Evolutionary conservation across 2,329 filamentous ascomycete genomes (phyloP).

Genomic region (Monosporascus sp.): DNA sequence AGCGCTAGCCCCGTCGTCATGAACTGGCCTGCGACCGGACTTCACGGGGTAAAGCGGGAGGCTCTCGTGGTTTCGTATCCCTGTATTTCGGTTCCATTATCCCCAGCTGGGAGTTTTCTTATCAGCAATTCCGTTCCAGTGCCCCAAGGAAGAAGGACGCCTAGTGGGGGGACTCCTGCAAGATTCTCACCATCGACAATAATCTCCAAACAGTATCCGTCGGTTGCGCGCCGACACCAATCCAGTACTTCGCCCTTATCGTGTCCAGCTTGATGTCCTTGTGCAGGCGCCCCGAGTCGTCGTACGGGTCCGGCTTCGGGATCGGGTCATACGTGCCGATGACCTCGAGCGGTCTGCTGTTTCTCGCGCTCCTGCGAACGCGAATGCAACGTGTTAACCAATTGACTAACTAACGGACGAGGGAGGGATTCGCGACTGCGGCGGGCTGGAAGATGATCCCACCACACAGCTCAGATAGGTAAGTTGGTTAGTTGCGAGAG

Average conservation of each 20-base stretch:
- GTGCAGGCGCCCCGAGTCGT: slow-evolving; percentile 61
- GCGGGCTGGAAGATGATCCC: no score
- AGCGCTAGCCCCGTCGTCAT: no score
- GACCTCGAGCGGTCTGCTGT: slow-evolving; percentile 88
- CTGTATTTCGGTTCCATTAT: slow-evolving; percentile 34
- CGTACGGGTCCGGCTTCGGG: slow-evolving; percentile 58
- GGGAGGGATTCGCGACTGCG: no score
- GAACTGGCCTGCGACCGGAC: no score
- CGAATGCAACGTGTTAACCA: neutral
- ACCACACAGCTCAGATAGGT: neutral
- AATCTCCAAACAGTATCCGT: slow-evolving; percentile 85
- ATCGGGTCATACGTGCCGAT: slow-evolving; percentile 73
- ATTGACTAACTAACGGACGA: no score
- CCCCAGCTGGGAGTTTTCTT: slow-evolving; percentile 20
- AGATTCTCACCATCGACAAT: slow-evolving; percentile 63
- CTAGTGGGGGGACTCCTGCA: no score
- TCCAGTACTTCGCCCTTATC: slow-evolving; percentile 83
- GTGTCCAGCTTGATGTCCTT: slow-evolving; percentile 90
- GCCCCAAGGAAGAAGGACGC: no score
- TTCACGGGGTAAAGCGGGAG: slow-evolving; percentile 19
- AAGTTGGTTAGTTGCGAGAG: neutral
- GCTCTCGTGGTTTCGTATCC: slow-evolving; percentile 20
- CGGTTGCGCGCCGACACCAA: slow-evolving; percentile 93
- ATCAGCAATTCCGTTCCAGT: no score
- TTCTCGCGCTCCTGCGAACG: slow-evolving; percentile 66